Base-by-base conservation (phyloP, 2,329 filamentous ascomycete genomes). In the Hypoxylon sp. region DNA sequence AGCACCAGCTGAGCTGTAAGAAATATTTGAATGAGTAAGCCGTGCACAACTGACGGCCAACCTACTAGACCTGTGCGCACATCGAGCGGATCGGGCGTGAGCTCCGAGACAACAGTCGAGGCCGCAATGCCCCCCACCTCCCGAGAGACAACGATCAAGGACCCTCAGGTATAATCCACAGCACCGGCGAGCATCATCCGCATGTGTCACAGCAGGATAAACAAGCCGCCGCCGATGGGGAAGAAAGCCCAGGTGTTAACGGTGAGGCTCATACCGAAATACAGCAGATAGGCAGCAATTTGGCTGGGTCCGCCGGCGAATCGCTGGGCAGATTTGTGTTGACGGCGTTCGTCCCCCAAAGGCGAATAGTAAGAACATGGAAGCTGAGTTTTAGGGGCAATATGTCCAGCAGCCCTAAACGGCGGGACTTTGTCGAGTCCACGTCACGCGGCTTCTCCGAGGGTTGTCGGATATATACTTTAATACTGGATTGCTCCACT, bases 121-220 rank as follows among this genome's bases (percentile, higher is more conserved):
- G n/a, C 24, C 24, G 24, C 24, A 24, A 24, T 24, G 24, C 4
- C 24, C 24, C 24, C 24, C 24, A 27, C 24, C 24, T 1, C 24
- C 24, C 5, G 24, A 27, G 24, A 27, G 5, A 27, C 24, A 27
- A 3, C 24, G 24, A 27, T 27, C 24, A 27, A 27, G 24, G 3
- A 27, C 24, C 24, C 24, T 27, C 24, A 27, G 24, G 5, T 27
- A 5, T 65, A 69, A 31, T 50, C 59, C 19, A 75, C 76, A 2
- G 82, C 83, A 3, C 84, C 84, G 11, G 83, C 79, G 4, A 86
- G 74, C 47, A 82, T 82, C 55, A 87, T 82, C 1, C 82, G 85
- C 1, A 87, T n/a, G 75, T 0, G 85, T 86, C 11, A 77, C 75
- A 24, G 75, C 75, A 0, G 76, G 75, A 66, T 77, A 65, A 77